phyloP scores from a whole-genome alignment of 352 stramenopile species.

The Pythium apleroticum region DNA sequence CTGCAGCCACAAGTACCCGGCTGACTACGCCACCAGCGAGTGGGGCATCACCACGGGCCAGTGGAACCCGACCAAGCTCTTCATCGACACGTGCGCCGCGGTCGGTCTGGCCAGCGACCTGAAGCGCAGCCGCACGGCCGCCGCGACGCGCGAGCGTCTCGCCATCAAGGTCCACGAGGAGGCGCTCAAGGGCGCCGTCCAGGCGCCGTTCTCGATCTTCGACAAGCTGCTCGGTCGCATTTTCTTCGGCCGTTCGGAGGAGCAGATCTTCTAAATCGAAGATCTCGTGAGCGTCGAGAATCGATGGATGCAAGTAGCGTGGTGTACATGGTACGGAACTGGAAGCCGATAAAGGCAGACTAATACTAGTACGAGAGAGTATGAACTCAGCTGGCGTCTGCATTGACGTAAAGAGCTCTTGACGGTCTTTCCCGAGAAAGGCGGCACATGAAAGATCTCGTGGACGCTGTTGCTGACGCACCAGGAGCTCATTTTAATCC shows the following conservation, averaged over 20 bases:
- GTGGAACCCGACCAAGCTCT: constrained; percentile 98
- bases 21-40: constrained; percentile 97
- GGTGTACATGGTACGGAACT: background rate
- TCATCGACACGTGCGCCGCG: constrained; percentile 93
- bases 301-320: background rate
- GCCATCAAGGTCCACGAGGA: constrained; percentile 66
- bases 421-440: background rate
- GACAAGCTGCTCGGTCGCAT: constrained; percentile 60
- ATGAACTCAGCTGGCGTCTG: background rate
- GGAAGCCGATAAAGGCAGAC: background rate
- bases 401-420: background rate
- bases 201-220: constrained; percentile 50
- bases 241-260: constrained; percentile 81
- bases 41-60: constrained; percentile 94
- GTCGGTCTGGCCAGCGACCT: constrained; percentile 95
- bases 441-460: background rate
- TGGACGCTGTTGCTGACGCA: no score
- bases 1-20: constrained; percentile 97
- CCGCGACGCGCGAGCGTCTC: constrained; percentile 64
- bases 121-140: constrained; percentile 91
- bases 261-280: constrained; percentile 65
- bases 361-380: constrained; percentile 1
- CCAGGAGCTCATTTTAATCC: background rate
- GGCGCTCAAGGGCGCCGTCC: constrained; percentile 48
- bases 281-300: background rate